Evolutionary conservation across 2,329 filamentous ascomycete species (phyloP), one percentile per base, ranked within the genome.

Genomic region (Trichophyton benhamiae): DNA sequence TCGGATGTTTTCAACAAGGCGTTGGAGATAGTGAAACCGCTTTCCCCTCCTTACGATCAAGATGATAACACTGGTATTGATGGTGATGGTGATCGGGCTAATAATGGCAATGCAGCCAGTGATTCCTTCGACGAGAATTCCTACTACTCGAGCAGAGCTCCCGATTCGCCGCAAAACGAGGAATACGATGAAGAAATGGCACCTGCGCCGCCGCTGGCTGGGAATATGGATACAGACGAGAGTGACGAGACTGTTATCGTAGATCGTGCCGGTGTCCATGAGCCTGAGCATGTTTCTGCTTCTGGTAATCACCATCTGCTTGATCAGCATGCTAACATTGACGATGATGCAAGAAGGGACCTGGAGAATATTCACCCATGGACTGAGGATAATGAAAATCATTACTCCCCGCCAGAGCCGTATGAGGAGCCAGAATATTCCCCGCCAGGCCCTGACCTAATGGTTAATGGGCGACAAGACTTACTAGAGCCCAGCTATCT

Each of bases 71-170:
- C 38, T 58, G n/a, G 17, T 20, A n/a, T 58, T 42, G 78, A 80
- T 65, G 75, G 82, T 68, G 75, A 80, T 72, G 75, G 67, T 42
- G 71, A 75, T 64, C 72, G 75, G 63, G 78, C 79, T 79, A 82
- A 83, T 79, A 82, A 83, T 77, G 79, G 79, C 67, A 79, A 86
- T 74, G 84, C 84, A 72, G 81, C 82, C 70, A 88, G 81, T 81
- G 89, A 92, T 74, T 94, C 89, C 41, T 89, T 91, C 77, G 91
- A 96, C 76, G 87, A 95, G 72, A 91, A 95, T 71, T 94, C 91
- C 46, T 95, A 95, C 75, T 96, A 97, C 79, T 96, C 92, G 67
- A 96, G 91, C 76, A 89, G 87, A 77, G 83, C 82, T 65, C 87
- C 91, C 78, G 88, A 91, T 72, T 95, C 91, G 65, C 79, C 82